Evolutionary conservation across 495 filamentous ascomycete genomes (phyloP).

Genomic region (Penicillium ucsense): DNA sequence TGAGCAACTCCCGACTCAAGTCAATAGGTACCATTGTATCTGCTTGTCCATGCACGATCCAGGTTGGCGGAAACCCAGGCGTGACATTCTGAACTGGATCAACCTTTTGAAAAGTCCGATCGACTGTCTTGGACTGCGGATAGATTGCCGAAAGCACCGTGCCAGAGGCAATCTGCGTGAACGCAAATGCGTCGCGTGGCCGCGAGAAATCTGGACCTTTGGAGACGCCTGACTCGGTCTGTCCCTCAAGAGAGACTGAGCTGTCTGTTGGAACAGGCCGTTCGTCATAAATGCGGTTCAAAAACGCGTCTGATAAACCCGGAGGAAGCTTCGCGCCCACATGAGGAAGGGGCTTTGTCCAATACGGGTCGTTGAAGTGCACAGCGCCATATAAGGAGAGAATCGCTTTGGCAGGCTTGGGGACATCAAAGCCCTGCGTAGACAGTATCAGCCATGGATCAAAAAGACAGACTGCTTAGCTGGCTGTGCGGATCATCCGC

Average conservation of each 20-base stretch:
- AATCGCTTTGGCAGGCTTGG: constrained; percentile 18
- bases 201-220: constrained; percentile 21
- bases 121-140: constrained; percentile 4
- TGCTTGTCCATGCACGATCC: constrained; percentile 20
- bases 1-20: constrained; percentile 17
- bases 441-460: not conserved
- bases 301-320: constrained; percentile 5
- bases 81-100: constrained; percentile 17
- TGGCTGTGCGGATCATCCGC: too few relatives aligned
- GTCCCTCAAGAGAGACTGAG: constrained; percentile 25
- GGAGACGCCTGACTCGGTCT: constrained; percentile 9
- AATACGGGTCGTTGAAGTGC: constrained; percentile 35
- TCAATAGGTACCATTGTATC: constrained; percentile 22
- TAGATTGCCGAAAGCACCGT: constrained; percentile 19
- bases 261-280: constrained; percentile 19
- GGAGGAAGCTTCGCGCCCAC: constrained; percentile 35
- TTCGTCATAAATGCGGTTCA: constrained; percentile 20
- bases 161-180: constrained; percentile 26
- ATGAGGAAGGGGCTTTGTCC: constrained; percentile 54
- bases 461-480: not conserved
- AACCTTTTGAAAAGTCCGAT: constrained; percentile 9
- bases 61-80: constrained; percentile 20
- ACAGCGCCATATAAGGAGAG: constrained; percentile 28
- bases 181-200: constrained; percentile 25
- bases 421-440: constrained; percentile 21